A percentile compares a stretch with the other conserved stretches of the same genome.
These are phyloP conservation scores for Lachnellula hyalina DNA, from an alignment of 2,329 filamentous ascomycete species.

Conservation along the genomic window DNA sequence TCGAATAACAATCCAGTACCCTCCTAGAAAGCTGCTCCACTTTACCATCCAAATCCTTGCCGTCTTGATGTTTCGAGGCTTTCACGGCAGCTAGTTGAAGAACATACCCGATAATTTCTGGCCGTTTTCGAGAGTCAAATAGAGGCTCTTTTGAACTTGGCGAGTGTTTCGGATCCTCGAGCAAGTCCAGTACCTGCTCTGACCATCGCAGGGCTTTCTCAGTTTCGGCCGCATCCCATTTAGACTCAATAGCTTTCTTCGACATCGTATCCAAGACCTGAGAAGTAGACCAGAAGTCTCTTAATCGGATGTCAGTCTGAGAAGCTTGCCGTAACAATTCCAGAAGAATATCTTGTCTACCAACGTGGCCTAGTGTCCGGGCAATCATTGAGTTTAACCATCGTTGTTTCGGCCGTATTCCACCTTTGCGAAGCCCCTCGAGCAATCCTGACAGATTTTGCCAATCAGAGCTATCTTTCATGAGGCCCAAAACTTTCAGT, in stretches of 20 bases:
- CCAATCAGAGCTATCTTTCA: constrained; percentile 31
- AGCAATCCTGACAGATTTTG: constrained; percentile 30
- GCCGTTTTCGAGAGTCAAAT: constrained; percentile 35
- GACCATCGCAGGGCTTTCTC: constrained; percentile 27
- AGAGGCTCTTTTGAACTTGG: constrained; percentile 2
- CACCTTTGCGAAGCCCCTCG: constrained; percentile 22
- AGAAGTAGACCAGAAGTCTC: constrained; percentile 6
- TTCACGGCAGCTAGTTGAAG: constrained; percentile 41
- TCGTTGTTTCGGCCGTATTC: neutral
- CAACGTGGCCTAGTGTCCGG: constrained; percentile 10
- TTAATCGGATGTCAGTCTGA: constrained; percentile 27
- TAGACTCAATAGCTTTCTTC: constrained; percentile 17
- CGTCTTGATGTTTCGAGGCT: constrained; percentile 33
- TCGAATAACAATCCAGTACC: constrained; percentile 13
- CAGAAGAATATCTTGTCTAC: constrained; percentile 25
- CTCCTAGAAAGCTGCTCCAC: constrained; percentile 36
- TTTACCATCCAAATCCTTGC: constrained; percentile 35
- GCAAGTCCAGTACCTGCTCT: constrained; percentile 27
- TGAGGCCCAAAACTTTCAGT: constrained; percentile 19
- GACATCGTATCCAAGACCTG: constrained; percentile 21
- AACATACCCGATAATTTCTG: constrained; percentile 31
- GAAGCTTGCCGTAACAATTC: constrained; percentile 26
- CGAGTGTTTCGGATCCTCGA: constrained; percentile 25
- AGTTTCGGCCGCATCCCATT: constrained; percentile 20
- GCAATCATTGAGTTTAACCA: constrained; percentile 12